Base-by-base conservation (phyloP, 768 basidiomycete genomes). In the Rubroboletus pulcherrimus region DNA sequence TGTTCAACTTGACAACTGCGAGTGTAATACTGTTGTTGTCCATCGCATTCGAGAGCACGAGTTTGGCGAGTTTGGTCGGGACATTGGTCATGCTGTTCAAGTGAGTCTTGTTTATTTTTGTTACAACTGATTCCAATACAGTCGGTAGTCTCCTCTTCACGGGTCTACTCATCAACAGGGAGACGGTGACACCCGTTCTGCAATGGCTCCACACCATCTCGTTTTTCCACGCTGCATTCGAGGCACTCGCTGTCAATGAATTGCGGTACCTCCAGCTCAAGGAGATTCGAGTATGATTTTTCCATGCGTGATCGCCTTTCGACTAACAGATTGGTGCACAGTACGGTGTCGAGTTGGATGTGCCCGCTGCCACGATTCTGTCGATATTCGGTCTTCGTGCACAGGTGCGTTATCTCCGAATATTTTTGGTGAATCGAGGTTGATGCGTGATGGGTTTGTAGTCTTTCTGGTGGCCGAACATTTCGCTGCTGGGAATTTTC, bases 391-490 rank as follows among this genome's bases (percentile, higher is more conserved):
- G 97, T 6, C 83, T 99, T 50, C 81, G 86, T 56, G 87, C 95
- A 29, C 92, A 93, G 78, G 90, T 74, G 46, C n/a, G 72, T 69
- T n/a, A 8, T 51, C 5, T 31, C 11, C n/a, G 31, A 9, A 43
- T n/a, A n/a, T 8, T 24, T 48, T 17, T 41, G 21, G 21, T 34
- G 49, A 56, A 17, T 21, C 26, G 30, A 59, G 30, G 34, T 45
- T 65, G 46, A 66, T 48, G 12, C 6, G 6, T 50, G 12, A 3
- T 55, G 34, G 10, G 9, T 41, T n/a, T n/a, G 31, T 49, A 83
- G 80, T 93, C 96, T 0, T 98, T 95, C 78, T 99, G 97, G 97
- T 98, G 91, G 91, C 97, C 97, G 0, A 95, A 99, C 68, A 90
- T 94, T 34, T 80, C 86, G 0, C 73, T 94, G 0, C 78, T 98